Evolutionary conservation across 1,139 yeast species (phyloP).

Genomic region (Candida anutae): DNA sequence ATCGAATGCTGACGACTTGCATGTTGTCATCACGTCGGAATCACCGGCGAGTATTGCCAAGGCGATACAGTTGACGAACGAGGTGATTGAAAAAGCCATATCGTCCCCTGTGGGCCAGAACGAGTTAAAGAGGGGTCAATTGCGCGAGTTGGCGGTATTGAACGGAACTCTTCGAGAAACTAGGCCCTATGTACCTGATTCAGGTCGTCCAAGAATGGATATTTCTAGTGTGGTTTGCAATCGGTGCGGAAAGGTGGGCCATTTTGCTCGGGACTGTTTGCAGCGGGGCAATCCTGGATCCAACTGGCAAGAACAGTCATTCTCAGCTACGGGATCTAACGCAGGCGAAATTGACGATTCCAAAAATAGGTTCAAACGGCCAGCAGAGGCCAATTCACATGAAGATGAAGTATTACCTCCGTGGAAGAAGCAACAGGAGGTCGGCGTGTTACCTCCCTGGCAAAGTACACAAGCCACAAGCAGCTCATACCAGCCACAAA

Average conservation of each 20-base stretch:
- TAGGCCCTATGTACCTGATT: constrained; percentile 64
- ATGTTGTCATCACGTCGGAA: constrained; percentile 83
- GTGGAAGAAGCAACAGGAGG: constrained; percentile 8
- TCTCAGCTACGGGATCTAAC: constrained; percentile 1
- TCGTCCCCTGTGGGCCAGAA: constrained; percentile 90
- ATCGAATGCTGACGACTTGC: constrained; percentile 59
- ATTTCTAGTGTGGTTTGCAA: constrained; percentile 62
- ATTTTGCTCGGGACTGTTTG: constrained; percentile 82
- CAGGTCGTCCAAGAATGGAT: constrained; percentile 35
- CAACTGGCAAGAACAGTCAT: neutral
- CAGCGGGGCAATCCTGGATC: constrained; percentile 5
- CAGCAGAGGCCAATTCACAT: neutral
- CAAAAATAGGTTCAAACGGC: neutral
- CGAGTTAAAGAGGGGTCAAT: constrained; percentile 82
- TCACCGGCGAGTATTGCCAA: constrained; percentile 66
- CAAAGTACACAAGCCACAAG: constrained; percentile 1
- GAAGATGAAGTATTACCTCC: constrained; percentile 7
- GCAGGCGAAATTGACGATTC: neutral
- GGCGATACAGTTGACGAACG: constrained; percentile 70
- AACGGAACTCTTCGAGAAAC: constrained; percentile 89
- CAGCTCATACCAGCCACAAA: too few species aligned
- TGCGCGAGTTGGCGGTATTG: constrained; percentile 83
- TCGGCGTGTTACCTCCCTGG: constrained; percentile 11
- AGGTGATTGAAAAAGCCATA: constrained; percentile 74
- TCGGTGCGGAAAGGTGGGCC: constrained; percentile 77